These are phyloP conservation scores for Penicillium maclennaniae DNA, from an alignment of 495 filamentous ascomycete species.

Conservation along the genomic window DNA sequence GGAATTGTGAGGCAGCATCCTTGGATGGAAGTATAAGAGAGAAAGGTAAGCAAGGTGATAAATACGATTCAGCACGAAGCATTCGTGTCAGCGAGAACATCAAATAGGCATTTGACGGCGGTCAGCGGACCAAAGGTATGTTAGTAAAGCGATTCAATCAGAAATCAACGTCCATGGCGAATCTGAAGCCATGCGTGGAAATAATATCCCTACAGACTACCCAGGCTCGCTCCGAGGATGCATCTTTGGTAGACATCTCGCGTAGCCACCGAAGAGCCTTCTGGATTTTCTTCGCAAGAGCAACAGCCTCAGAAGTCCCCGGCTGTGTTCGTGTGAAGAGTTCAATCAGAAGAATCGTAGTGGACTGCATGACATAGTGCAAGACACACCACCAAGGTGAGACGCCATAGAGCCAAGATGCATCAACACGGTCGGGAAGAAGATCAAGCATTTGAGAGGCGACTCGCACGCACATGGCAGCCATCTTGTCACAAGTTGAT, in stretches of 20 bases:
- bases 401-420: constrained; percentile 38
- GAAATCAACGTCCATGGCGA: constrained; percentile 5
- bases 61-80: neutral
- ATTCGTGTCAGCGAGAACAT: neutral
- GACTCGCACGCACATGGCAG: constrained; percentile 46
- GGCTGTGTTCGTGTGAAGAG: constrained; percentile 42
- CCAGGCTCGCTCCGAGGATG: constrained; percentile 46
- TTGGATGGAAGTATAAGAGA: no score
- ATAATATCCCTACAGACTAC: constrained; percentile 23
- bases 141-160: neutral
- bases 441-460: constrained; percentile 47
- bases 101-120: neutral
- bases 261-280: constrained; percentile 48
- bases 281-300: constrained; percentile 39
- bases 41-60: neutral
- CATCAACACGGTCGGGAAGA: constrained; percentile 36
- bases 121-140: neutral
- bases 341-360: constrained; percentile 53
- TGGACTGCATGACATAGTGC: constrained; percentile 58
- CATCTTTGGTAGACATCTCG: constrained; percentile 43
- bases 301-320: constrained; percentile 28
- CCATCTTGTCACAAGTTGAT: constrained; percentile 45
- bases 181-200: constrained; percentile 11
- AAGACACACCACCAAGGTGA: constrained; percentile 59
- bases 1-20: neutral